phyloP scores from a whole-genome alignment of 148 eudicot species.

The Rhododendron henanense region DNA sequence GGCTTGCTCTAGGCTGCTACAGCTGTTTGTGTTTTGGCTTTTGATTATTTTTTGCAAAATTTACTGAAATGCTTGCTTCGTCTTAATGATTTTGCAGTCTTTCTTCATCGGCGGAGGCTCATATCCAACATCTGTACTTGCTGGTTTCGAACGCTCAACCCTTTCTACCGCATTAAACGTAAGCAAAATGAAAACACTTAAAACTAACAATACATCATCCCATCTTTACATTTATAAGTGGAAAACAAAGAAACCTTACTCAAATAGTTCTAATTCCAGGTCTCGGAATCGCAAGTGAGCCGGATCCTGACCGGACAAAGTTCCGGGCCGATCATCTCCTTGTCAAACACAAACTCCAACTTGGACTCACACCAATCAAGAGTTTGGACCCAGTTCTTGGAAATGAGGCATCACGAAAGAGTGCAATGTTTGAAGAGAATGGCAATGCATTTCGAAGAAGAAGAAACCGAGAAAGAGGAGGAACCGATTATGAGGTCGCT shows the following conservation, averaged over 20 bases:
- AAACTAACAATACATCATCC: background rate
- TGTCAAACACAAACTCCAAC: constrained; percentile 15
- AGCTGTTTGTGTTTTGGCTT: background rate
- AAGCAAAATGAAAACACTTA: constrained; percentile 12
- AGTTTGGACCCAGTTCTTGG: constrained; percentile 33
- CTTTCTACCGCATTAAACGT: constrained; percentile 75
- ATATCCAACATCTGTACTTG: constrained; percentile 59
- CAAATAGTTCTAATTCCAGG: constrained; percentile 29
- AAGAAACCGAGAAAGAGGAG: background rate
- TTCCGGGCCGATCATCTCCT: constrained; percentile 59
- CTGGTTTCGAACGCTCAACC: constrained; percentile 67
- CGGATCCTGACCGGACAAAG: constrained; percentile 44
- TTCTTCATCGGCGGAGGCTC: constrained; percentile 90
- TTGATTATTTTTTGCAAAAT: background rate
- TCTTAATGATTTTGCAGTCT: constrained; percentile 43
- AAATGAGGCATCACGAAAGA: constrained; percentile 39
- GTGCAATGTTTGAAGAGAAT: constrained; percentile 40
- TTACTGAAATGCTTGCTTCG: constrained; percentile 9
- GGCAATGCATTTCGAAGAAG: background rate
- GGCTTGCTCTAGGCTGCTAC: no score
- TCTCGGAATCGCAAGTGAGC: constrained; percentile 43
- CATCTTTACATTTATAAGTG: no score
- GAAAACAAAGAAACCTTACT: background rate
- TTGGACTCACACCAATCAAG: constrained; percentile 32
- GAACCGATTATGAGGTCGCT: background rate